Conservation (phyloP, 1,284 basidiomycete genomes). For the Agroathelia rolfsii region DNA sequence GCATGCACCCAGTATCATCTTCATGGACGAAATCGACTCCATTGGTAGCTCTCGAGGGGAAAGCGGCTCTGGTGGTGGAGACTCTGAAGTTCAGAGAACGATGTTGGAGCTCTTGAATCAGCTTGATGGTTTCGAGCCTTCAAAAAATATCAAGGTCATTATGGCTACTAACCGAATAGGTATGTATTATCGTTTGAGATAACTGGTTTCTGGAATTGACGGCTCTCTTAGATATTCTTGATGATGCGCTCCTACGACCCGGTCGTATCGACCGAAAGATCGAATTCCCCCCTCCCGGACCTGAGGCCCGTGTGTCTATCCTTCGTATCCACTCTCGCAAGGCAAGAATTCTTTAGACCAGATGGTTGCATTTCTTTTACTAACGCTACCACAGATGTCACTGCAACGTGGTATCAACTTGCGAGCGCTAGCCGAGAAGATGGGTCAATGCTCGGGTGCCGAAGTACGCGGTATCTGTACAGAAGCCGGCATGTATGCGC, state of each 20-base stretch:
- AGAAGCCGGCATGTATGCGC: slow-evolving; percentile 90
- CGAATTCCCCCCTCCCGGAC: slow-evolving; percentile 89
- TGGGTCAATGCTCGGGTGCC: slow-evolving; percentile 97
- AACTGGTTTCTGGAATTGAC: no score
- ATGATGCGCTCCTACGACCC: slow-evolving; percentile 89
- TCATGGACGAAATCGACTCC: slow-evolving; percentile 99
- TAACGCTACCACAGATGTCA: no score
- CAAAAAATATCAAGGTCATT: slow-evolving; percentile 99
- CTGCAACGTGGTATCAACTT: slow-evolving; percentile 96
- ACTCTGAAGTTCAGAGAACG: slow-evolving; percentile 96
- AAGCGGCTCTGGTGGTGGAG: slow-evolving; percentile 81
- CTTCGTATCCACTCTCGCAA: slow-evolving; percentile 64
- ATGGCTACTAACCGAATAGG: slow-evolving; percentile 99
- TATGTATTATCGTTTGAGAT: slow-evolving; percentile 18
- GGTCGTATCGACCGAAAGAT: slow-evolving; percentile 93
- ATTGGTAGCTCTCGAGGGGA: slow-evolving; percentile 93
- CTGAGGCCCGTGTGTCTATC: slow-evolving; percentile 74
- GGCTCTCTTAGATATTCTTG: slow-evolving; percentile 35
- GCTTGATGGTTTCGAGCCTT: slow-evolving; percentile 94
- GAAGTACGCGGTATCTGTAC: slow-evolving; percentile 98
- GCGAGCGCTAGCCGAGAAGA: slow-evolving; percentile 91
- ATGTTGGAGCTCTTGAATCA: slow-evolving; percentile 98
- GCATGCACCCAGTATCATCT: slow-evolving; percentile 98
- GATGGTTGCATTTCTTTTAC: no score
- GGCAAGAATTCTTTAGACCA: slow-evolving; percentile 28